Percentiles rank a stretch among this genome's conserved stretches.
phyloP scores from a whole-genome alignment of 2,329 filamentous ascomycete species.

The Phaeomoniella chlamydospora region DNA sequence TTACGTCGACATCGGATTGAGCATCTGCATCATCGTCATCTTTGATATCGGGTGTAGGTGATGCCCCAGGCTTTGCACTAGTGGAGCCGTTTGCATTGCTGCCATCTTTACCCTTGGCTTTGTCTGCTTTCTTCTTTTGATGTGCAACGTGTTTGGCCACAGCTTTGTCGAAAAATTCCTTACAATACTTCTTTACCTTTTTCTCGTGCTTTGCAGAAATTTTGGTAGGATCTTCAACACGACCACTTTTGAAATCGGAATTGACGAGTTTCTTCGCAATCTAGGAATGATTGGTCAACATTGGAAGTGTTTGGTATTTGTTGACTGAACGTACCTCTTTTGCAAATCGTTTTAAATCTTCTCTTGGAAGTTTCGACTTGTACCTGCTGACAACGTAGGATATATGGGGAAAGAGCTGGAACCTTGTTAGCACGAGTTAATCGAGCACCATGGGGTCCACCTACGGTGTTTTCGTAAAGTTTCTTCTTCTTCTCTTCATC shows the following conservation, averaged over 20 bases:
- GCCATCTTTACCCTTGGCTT: slow-evolving; percentile 14
- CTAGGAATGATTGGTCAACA: slow-evolving; percentile 13
- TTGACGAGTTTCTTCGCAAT: slow-evolving; percentile 79
- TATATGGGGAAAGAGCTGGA: slow-evolving; percentile 67
- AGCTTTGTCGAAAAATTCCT: slow-evolving; percentile 76
- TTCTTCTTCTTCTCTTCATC: slow-evolving; percentile 77
- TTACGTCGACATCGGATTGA: slow-evolving; percentile 16
- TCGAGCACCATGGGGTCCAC: slow-evolving; percentile 26
- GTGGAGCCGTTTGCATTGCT: slow-evolving; percentile 6
- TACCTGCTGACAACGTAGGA: slow-evolving; percentile 80
- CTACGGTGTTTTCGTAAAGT: slow-evolving; percentile 83
- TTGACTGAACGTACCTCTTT: slow-evolving; percentile 37
- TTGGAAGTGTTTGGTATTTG: neutral
- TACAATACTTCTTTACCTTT: slow-evolving; percentile 71
- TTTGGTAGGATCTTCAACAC: slow-evolving; percentile 68
- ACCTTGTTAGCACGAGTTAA: neutral
- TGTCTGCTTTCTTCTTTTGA: slow-evolving; percentile 48
- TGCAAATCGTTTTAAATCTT: slow-evolving; percentile 51
- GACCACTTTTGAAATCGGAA: slow-evolving; percentile 79
- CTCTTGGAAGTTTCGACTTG: slow-evolving; percentile 70
- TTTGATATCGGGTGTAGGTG: slow-evolving; percentile 3
- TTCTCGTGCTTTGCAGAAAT: slow-evolving; percentile 66
- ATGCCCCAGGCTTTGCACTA: slow-evolving; percentile 11
- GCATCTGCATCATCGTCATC: slow-evolving; percentile 9
- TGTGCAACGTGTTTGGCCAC: slow-evolving; percentile 59